Evolutionary conservation across 441 rosid species (phyloP), one percentile per base, ranked within the genome.

Genomic region (Cnidoscolus chayamansa): DNA sequence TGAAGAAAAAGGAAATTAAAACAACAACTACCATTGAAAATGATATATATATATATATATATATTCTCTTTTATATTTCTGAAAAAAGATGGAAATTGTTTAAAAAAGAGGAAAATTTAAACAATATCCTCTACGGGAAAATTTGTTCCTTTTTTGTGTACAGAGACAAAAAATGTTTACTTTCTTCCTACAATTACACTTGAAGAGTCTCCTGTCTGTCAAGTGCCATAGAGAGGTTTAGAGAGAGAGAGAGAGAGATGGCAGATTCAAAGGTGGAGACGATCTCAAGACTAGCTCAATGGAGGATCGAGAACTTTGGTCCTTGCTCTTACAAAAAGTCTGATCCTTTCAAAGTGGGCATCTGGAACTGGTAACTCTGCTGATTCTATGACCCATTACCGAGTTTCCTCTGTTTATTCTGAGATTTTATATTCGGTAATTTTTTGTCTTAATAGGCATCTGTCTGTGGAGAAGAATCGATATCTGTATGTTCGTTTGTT

Each of bases 241-340:
- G 40, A 16, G 35, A 56, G 8, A 31, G 12, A 17, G 56, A 65
- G 32, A 7, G 70, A 50, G 65, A 3, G 1, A 91, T 90, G 94
- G 87, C 79, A 51, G 98, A 91, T 79, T 84, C 96, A 48, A 87
- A 83, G 81, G 98, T 91, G 60, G 96, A 90, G 81, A 94, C 97
- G 2, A 88, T 94, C 79, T 94, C 97, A 53, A 84, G 97, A 59
- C 83, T 91, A 56, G 98, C 96, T 10, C 98, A 91, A 77, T 94
- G 98, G 98, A 84, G 84, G 83, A 88, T 94, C 83, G 96, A 90
- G 25, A 89, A 80, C 79, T 88, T 88, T 63, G 93, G 95, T 7
- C 91, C 97, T 76, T 85, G 86, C 70, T 83, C 91, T 63, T 89
- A 77, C 87, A 87, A 83, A 61, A 94, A 89, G 61, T 94, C 98